A percentile compares a stretch with the other conserved stretches of the same genome.
Evolutionary conservation across 495 filamentous ascomycete genomes (phyloP).

Genomic region (Xylaria acuta): DNA sequence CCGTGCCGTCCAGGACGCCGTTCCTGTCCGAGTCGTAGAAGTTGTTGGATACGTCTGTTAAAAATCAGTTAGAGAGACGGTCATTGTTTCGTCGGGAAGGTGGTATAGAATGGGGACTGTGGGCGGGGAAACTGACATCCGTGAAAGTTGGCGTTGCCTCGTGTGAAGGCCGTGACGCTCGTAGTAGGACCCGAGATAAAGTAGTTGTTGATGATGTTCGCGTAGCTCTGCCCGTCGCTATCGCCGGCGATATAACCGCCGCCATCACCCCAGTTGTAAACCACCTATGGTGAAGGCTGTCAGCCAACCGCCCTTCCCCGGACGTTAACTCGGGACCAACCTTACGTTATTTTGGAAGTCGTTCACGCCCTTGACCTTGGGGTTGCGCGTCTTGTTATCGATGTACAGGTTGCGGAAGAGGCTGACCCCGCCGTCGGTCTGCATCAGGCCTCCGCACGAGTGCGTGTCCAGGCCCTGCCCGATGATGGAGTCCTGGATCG

Average conservation of each 20-base stretch:
- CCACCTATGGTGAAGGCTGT: constrained; percentile 27
- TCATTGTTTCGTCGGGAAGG: background rate
- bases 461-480: constrained; percentile 47
- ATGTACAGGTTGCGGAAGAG: constrained; percentile 49
- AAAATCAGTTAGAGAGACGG: constrained; percentile 3
- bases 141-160: constrained; percentile 44
- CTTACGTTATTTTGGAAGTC: constrained; percentile 41
- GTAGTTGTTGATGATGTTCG: constrained; percentile 52
- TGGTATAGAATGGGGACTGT: too few species aligned
- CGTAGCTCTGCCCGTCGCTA: constrained; percentile 41
- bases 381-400: constrained; percentile 48
- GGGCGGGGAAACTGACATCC: constrained; percentile 33
- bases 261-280: constrained; percentile 50
- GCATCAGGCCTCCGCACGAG: constrained; percentile 39
- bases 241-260: constrained; percentile 47
- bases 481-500: constrained; percentile 51
- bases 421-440: constrained; percentile 38
- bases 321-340: background rate
- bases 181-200: constrained; percentile 52
- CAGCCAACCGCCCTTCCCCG: background rate
- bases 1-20: constrained; percentile 44
- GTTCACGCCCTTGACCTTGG: constrained; percentile 39
- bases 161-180: constrained; percentile 43
- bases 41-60: constrained; percentile 43
- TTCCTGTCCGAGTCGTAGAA: constrained; percentile 47